Conservation (phyloP, 805 yeast species). For the Yamadazyma philogaea region DNA sequence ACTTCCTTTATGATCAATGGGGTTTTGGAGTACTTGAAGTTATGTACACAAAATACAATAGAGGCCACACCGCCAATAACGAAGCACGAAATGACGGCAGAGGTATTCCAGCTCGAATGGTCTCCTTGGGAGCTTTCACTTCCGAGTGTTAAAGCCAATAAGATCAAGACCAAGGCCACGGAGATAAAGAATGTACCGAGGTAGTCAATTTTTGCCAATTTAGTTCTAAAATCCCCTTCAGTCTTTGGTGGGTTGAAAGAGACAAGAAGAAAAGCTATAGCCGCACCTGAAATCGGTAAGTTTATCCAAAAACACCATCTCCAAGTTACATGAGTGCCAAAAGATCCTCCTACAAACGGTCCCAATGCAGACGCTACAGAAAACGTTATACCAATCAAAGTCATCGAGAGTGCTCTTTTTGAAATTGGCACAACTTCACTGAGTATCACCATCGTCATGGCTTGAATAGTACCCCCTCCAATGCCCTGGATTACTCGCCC, state of each 20-base stretch:
- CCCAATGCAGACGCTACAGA: conserved; percentile 55
- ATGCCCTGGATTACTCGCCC: conserved; percentile 70
- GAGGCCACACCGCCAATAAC: conserved; percentile 43
- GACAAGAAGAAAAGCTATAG: conserved; percentile 34
- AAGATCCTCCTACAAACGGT: conserved; percentile 66
- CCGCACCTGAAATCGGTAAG: conserved; percentile 60
- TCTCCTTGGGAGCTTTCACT: conserved; percentile 25
- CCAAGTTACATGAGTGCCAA: conserved; percentile 61
- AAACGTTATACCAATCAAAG: conserved; percentile 41
- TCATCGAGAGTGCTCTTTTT: conserved; percentile 37
- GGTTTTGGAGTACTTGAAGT: conserved; percentile 38
- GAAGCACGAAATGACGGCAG: conserved; percentile 49
- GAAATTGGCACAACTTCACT: conserved; percentile 52
- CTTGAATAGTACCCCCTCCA: conserved; percentile 68
- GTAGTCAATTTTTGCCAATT: conserved; percentile 45
- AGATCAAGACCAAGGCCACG: conserved; percentile 42
- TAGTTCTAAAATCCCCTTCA: conserved; percentile 33
- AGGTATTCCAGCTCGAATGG: conserved; percentile 51
- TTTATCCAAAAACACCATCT: conserved; percentile 76
- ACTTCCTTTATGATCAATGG: conserved; percentile 48
- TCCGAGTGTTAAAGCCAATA: conserved; percentile 54
- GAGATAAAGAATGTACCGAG: conserved; percentile 45
- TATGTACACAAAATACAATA: conserved; percentile 36
- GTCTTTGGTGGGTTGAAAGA: conserved; percentile 49
- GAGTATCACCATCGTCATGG: conserved; percentile 53